Percentiles rank a stretch among this genome's conserved stretches.
Conservation (phyloP, 768 basidiomycete species). For the Sporobolomyces pararoseus region DNA sequence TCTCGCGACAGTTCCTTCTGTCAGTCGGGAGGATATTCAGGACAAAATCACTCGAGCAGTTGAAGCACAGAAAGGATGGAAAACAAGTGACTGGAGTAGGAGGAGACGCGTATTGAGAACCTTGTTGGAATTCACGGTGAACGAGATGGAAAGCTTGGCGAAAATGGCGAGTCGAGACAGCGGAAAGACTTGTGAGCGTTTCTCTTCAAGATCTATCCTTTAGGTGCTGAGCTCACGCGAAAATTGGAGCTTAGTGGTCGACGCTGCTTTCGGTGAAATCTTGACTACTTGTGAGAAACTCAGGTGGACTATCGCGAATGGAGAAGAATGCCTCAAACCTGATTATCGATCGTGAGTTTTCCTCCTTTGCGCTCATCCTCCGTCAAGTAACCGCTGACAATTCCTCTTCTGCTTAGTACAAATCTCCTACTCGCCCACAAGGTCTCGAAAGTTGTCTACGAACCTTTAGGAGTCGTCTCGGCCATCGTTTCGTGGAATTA, state of each 20-base stretch:
- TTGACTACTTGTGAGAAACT: conserved; percentile 90
- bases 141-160: conserved; percentile 81
- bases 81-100: conserved; percentile 68
- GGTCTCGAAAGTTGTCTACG: conserved; percentile 58
- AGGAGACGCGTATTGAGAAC: conserved; percentile 79
- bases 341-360: conserved; percentile 57
- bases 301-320: conserved; percentile 83
- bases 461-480: conserved; percentile 86
- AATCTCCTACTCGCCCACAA: conserved; percentile 53
- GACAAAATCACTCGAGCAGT: conserved; percentile 66
- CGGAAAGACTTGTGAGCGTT: conserved; percentile 78
- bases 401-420: conserved; percentile 55
- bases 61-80: conserved; percentile 69
- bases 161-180: conserved; percentile 87
- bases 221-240: no score
- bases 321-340: conserved; percentile 70
- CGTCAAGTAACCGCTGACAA: no score
- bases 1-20: conserved; percentile 70
- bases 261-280: conserved; percentile 91
- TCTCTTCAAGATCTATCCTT: neutral
- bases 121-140: conserved; percentile 84
- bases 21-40: conserved; percentile 66
- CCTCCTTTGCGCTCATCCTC: neutral
- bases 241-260: no score
- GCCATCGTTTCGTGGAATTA: conserved; percentile 77